Evolutionary conservation across 805 yeast species (phyloP), one percentile per base, ranked within the genome.

Genomic region (Ogataea polymorpha): DNA sequence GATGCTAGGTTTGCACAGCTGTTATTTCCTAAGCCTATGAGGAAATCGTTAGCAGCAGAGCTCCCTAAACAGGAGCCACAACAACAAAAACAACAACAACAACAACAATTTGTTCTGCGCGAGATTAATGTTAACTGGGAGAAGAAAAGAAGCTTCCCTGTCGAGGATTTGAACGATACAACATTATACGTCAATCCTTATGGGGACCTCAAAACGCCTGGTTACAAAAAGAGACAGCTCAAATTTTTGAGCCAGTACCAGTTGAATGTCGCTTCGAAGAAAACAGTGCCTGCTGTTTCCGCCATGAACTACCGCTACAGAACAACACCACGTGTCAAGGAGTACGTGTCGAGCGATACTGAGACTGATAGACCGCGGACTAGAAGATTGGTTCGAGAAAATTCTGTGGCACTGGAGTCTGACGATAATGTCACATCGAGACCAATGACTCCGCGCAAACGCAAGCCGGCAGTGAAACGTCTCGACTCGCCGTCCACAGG

Each of bases 321-420:
- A 23, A 54, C 64, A 6, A 54, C 58, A 26, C 56, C 67, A 26
- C 50, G 57, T 43, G 41, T 56, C 13, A 53, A 55, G 44, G 54
- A 55, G 18, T 46, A 55, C 37, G 45, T 49, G 20, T 46, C 56
- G 25, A 58, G 62, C 16, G 69, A 70, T 28, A 52, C 61, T n/a
- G 55, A 56, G 8, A 67, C 66, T 12, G 81, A 76, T 39, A 71
- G 75, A 53, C 74, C 79, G 26, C 72, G 84, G 65, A 79, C 86
- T 1, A 74, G 85, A 64, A 71, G 83, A 54, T 62, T 71, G 25
- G 73, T 67, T 6, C 71, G 68, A 49, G 75, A 70, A 43, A 49
- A 60, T 11, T 54, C 65, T 7, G 55, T 47, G 29, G 56, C 58
- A 6, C 43, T 62, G 25, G 65, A 66, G 41, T 49, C 62, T 32